Conservation (phyloP, 352 stramenopile genomes). For the Phytophthora ramorum region DNA sequence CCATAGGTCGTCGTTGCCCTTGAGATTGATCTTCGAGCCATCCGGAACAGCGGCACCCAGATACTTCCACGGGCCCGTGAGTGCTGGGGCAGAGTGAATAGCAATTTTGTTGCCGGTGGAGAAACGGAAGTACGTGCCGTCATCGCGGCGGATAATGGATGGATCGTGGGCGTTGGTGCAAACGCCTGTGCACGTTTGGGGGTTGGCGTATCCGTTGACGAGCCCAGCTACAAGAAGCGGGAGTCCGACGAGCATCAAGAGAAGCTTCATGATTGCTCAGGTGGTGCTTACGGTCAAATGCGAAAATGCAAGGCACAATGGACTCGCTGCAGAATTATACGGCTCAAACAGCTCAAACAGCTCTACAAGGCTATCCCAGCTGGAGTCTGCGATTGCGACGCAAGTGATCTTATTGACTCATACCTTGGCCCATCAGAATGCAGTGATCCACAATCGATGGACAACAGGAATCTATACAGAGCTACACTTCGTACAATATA, state of each 20-base stretch:
- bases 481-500: no score
- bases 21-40: slow-evolving; percentile 48
- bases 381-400: neutral
- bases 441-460: no score
- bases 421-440: no score
- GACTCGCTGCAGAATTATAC: neutral
- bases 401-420: no score
- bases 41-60: slow-evolving; percentile 40
- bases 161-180: slow-evolving; percentile 52
- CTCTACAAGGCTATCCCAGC: neutral
- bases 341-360: neutral
- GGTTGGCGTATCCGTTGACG: slow-evolving; percentile 28
- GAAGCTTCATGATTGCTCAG: slow-evolving; percentile 3
- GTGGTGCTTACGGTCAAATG: neutral
- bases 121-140: slow-evolving; percentile 62
- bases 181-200: slow-evolving; percentile 21
- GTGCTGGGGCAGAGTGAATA: slow-evolving; percentile 44
- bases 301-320: neutral
- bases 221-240: slow-evolving; percentile 19
- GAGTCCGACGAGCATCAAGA: slow-evolving; percentile 11
- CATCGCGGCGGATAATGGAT: slow-evolving; percentile 45
- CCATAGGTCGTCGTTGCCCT: slow-evolving; percentile 50
- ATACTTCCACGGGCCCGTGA: slow-evolving; percentile 50
- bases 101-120: slow-evolving; percentile 51
- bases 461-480: no score